Conservation (phyloP, 257 asterid species). For the Ajuga chamaepitys region DNA sequence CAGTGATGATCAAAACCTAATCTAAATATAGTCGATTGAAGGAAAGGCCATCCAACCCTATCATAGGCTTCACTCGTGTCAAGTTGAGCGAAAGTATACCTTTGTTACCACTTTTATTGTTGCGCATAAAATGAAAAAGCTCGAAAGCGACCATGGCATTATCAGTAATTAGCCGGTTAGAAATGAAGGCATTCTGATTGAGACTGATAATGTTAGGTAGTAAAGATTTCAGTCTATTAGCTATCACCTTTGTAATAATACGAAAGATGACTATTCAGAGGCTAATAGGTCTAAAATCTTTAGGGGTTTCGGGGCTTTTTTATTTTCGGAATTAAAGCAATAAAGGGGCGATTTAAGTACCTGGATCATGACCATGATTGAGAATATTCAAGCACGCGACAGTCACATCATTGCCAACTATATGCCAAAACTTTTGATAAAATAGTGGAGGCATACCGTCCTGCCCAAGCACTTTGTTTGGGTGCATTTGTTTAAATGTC, state of each 20-base stretch:
- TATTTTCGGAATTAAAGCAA: not conserved
- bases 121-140: too few relatives aligned
- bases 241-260: not conserved
- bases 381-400: not conserved
- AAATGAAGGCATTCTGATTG: not conserved
- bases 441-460: too few relatives aligned
- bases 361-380: not conserved
- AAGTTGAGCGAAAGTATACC: too few relatives aligned
- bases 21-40: not conserved
- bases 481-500: too few relatives aligned
- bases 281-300: not conserved
- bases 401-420: too few relatives aligned
- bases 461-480: too few relatives aligned
- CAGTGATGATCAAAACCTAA: not conserved
- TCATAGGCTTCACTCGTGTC: too few relatives aligned
- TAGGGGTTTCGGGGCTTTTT: not conserved
- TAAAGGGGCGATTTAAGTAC: not conserved
- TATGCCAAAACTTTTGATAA: too few relatives aligned
- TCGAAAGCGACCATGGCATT: too few relatives aligned
- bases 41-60: too few relatives aligned
- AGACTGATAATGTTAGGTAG: not conserved
- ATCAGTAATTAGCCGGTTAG: too few relatives aligned
- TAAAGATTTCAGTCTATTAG: not conserved
- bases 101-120: too few relatives aligned
- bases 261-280: not conserved